Base-by-base conservation (phyloP, 805 yeast genomes). In the Spencermartinsiella europaea region DNA sequence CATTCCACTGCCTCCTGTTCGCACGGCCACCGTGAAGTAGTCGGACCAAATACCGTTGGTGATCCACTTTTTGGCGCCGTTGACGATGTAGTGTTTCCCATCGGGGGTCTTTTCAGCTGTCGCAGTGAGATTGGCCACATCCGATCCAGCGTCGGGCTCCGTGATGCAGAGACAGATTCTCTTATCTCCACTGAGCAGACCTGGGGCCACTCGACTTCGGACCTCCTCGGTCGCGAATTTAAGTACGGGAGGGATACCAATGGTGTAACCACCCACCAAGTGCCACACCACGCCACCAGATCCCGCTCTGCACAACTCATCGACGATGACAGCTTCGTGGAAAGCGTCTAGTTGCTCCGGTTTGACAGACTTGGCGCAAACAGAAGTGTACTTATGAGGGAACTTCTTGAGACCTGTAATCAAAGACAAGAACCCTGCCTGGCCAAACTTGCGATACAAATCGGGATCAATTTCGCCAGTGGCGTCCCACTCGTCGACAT, bases 1-100 rank as follows among this genome's bases (percentile, higher is more conserved):
- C 63, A 62, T 64, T 34, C 72, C 72, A 7, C 52, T 51, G 22
- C 64, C 66, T 22, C 74, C 74, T n/a, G 74, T 70, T 39, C 74
- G 68, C 42, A 67, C 70, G 16, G 74, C 74, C 16, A 66, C 69
- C 7, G 72, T 66, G 56, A 69, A 69, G 59, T 68, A 69, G 56
- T 69, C 74, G 21, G 70, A 51, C 58, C 66, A 67, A 40, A 67
- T 56, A 34, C 74, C 73, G 52, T 70, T 70, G 44, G 74, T 70
- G 62, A 69, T 69, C 74, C 74, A 69, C 56, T 69, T 70, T 61
- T 69, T 69, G 45, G 67, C 67, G 34, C 74, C 74, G 50, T 61
- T 68, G 43, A 69, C 67, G 36, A 65, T 54, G 53, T 54, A 69
- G 55, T 57, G 61, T 63, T 67, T 66, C 33, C 73, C 73, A 38